These are phyloP conservation scores for Sugiyamaella boreocaroliniensis DNA, from an alignment of 805 yeast genomes.

Conservation along the genomic window DNA sequence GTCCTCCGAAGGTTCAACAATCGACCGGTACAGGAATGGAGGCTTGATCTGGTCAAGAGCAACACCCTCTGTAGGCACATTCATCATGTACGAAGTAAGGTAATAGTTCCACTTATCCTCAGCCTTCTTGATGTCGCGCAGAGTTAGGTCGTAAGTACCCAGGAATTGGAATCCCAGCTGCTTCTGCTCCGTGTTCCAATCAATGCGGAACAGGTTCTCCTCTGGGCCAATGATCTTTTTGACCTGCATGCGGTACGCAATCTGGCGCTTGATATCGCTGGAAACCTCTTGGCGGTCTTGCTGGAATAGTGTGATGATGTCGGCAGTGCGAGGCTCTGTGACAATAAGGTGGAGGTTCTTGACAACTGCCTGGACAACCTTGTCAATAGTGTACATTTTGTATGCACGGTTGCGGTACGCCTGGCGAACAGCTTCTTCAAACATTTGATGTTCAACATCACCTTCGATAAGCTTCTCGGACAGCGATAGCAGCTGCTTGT, in stretches of 20 bases:
- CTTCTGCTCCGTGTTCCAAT: conserved; percentile 49
- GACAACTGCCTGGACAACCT: conserved; percentile 73
- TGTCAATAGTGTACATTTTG: conserved; percentile 86
- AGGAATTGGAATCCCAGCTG: conserved; percentile 71
- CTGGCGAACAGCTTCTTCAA: conserved; percentile 91
- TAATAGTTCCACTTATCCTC: conserved; percentile 91
- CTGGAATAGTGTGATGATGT: conserved; percentile 75
- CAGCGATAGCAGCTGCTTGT: conserved; percentile 67
- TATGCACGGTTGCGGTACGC: conserved; percentile 91
- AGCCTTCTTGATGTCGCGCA: conserved; percentile 58
- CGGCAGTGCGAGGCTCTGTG: conserved; percentile 72
- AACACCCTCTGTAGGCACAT: conserved; percentile 96
- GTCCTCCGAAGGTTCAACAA: conserved; percentile 23
- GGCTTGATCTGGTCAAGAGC: conserved; percentile 65
- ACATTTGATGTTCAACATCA: conserved; percentile 87
- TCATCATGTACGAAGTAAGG: conserved; percentile 84
- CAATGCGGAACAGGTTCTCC: conserved; percentile 88
- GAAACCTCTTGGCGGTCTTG: conserved; percentile 57
- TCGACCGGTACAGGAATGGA: conserved; percentile 61
- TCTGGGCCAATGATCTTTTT: conserved; percentile 75
- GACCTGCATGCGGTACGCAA: conserved; percentile 81
- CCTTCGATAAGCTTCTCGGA: conserved; percentile 79
- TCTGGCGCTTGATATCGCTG: conserved; percentile 81
- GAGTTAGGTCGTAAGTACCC: conserved; percentile 64
- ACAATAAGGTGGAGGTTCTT: conserved; percentile 85